Percentiles rank a stretch among this genome's conserved stretches.
Conservation (phyloP, 495 filamentous ascomycete species). For the Penicillium simplicissimum region DNA sequence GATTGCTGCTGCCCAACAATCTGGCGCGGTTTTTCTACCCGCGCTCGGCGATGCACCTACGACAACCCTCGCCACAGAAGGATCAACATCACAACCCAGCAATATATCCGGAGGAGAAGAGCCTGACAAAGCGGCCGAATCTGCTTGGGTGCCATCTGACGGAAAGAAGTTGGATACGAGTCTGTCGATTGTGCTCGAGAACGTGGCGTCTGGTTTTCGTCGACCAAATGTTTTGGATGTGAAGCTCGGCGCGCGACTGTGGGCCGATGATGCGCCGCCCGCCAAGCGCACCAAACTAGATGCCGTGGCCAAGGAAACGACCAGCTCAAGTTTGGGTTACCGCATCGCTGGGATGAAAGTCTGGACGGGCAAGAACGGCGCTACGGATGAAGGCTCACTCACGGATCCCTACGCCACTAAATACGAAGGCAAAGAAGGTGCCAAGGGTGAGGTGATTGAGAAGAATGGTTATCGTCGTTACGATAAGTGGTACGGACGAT, state of each 20-base stretch:
- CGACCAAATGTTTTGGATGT: slow-evolving; percentile 92
- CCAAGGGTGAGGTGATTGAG: slow-evolving; percentile 39
- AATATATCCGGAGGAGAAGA: slow-evolving; percentile 8
- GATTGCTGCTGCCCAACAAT: slow-evolving; percentile 44
- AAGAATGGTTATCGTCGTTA: slow-evolving; percentile 69
- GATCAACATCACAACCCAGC: slow-evolving; percentile 11
- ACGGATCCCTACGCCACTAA: slow-evolving; percentile 47
- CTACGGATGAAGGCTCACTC: slow-evolving; percentile 38
- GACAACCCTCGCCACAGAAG: slow-evolving; percentile 2
- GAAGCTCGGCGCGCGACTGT: slow-evolving; percentile 84
- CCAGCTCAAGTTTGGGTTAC: slow-evolving; percentile 77
- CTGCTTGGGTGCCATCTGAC: slow-evolving; percentile 47
- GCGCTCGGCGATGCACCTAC: slow-evolving; percentile 16
- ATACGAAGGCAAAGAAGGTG: slow-evolving; percentile 40
- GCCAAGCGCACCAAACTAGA: slow-evolving; percentile 81
- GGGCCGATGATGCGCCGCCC: slow-evolving; percentile 76
- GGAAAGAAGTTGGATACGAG: slow-evolving; percentile 68
- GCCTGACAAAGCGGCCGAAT: slow-evolving; percentile 25
- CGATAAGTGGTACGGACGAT: slow-evolving; percentile 84
- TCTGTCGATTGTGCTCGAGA: slow-evolving; percentile 81
- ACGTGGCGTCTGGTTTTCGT: slow-evolving; percentile 77
- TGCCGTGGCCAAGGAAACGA: slow-evolving; percentile 74
- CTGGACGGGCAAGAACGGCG: slow-evolving; percentile 65
- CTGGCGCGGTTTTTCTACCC: slow-evolving; percentile 43
- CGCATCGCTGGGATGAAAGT: slow-evolving; percentile 94